Base-by-base conservation (phyloP, 306 rosid species). In the Casuarina equisetifolia region DNA sequence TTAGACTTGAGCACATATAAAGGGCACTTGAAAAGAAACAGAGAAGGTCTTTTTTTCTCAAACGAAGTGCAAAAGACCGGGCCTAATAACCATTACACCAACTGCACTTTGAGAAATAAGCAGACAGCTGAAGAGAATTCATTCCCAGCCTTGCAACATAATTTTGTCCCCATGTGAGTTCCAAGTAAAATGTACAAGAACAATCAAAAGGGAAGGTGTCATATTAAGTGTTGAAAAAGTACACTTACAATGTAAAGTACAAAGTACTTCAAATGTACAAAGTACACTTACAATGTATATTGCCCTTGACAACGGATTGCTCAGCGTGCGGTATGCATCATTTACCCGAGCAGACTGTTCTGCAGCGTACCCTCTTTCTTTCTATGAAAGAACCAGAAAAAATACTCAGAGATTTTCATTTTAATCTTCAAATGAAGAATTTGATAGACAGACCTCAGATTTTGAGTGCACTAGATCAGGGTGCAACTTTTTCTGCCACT, bases 381-480 rank as follows among this genome's bases (percentile, higher is more conserved):
- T 79, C 99, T 95, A 74, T 3, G 55, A 53, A 84, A 83, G 71
- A 48, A 35, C 74, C 57, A 12, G 76, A 82, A 77, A 61, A 74
- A 19, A 32, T 38, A 12, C 57, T 25, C 32, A 50, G 9, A 17
- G 11, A 17, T 3, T 40, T 17, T 42, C 71, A 38, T 36, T 36
- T 62, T 36, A 13, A 36, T 62, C 12, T 13, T 13, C 38, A 12
- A 62, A 36, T 7, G 50, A 42, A 42, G 50, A 66, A n/a, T n/a
- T 66, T 42, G 49, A 3, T 66, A 66, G 73, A 78, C 84, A 57
- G 55, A 95, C 99, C 94, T 90, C 83, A 15, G 99, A 92, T 85
- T 91, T 95, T 20, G 98, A 89, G 89, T 92, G 98, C 77, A 95
- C 99, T 72, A 95, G 82, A 89, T 95, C 99, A 63, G 99, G 99